Percentiles rank a stretch among this genome's conserved stretches.
These are phyloP conservation scores for Arabidopsis hybrid DNA, from an alignment of 441 rosid species.

Conservation along the genomic window DNA sequence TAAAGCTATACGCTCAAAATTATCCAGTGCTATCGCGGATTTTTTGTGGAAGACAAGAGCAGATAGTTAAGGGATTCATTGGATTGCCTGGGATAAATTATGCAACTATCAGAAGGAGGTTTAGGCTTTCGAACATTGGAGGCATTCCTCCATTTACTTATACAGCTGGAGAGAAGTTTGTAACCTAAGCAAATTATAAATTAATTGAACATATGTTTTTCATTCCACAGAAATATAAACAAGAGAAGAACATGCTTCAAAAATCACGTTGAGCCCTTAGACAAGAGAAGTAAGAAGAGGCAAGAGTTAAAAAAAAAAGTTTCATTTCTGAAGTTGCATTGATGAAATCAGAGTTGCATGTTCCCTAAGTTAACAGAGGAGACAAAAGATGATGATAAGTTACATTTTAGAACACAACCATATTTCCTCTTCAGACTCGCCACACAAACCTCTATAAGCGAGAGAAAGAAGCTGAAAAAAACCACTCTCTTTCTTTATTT, in stretches of 20 bases:
- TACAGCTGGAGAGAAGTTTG: slow-evolving; percentile 2
- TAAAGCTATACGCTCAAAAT: no score
- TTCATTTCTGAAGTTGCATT: slow-evolving; percentile 16
- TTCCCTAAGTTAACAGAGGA: slow-evolving; percentile 37
- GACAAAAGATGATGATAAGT: slow-evolving; percentile 25
- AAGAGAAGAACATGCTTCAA: not conserved
- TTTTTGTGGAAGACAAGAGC: no score
- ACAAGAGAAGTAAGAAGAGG: not conserved
- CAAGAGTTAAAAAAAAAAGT: slow-evolving; percentile 9
- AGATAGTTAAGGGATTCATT: no score
- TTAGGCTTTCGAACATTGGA: no score
- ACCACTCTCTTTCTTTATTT: slow-evolving; percentile 38
- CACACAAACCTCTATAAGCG: slow-evolving; percentile 37
- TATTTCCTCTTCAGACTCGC: slow-evolving; percentile 28
- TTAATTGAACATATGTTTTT: not conserved
- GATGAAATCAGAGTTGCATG: slow-evolving; percentile 31
- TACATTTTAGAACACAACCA: slow-evolving; percentile 37
- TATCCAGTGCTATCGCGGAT: no score
- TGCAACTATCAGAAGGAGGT: no score
- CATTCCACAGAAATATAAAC: not conserved
- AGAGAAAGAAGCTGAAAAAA: slow-evolving; percentile 24
- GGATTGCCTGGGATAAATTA: no score
- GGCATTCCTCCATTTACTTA: not conserved
- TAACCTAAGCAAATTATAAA: not conserved
- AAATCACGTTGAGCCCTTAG: not conserved